Base-by-base conservation (phyloP, 106 monocot genomes). In the Ottelia alismoides region DNA sequence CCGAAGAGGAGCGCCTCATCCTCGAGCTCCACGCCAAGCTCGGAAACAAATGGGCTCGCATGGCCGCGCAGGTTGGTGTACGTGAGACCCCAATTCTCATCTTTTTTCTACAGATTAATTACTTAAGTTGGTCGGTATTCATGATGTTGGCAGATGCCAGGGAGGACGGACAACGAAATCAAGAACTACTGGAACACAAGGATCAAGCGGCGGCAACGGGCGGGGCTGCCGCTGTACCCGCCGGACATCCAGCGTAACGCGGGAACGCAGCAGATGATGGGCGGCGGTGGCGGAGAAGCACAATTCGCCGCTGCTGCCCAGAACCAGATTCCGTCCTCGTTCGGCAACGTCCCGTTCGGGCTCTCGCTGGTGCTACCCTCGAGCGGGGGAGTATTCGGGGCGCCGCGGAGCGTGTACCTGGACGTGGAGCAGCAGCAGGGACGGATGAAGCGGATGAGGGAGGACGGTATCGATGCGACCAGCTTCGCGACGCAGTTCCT, bases 11-110 rank as follows among this genome's bases (percentile, higher is more conserved):
- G 73, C 43, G 67, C 45, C 64, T 74, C 24, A 82, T 88, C 47
- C 60, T 74, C 50, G 78, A 64, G 47, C 78, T 88, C 45, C 88
- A 88, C 53, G 65, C 73, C 22, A 65, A 74, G 64, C 21, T 70
- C 49, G 88, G 88, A 30, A 88, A 88, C 73, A 88, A 79, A 49
- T 88, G 88, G 87, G 82, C 88, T 31, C 78, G 73, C 49, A 88
- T 88, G 70, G 82, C 88, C 26, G 53, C 75, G 22, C 73, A 79
- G 17, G 83, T 80, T 67, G 57, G 47, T 26, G 1, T 24, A 47
- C 19, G 14, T 9, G 20, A n/a, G 5, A 6, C 26, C 11, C 9
- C 61, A 49, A 31, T 21, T 20, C 17, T 23, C 17, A 47, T 22
- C 5, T 47, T 19, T 19, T 23, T 58, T 32, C 18, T 47, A 6